phyloP scores from a whole-genome alignment of 306 rosid genomes.

The Ormosia emarginata region DNA sequence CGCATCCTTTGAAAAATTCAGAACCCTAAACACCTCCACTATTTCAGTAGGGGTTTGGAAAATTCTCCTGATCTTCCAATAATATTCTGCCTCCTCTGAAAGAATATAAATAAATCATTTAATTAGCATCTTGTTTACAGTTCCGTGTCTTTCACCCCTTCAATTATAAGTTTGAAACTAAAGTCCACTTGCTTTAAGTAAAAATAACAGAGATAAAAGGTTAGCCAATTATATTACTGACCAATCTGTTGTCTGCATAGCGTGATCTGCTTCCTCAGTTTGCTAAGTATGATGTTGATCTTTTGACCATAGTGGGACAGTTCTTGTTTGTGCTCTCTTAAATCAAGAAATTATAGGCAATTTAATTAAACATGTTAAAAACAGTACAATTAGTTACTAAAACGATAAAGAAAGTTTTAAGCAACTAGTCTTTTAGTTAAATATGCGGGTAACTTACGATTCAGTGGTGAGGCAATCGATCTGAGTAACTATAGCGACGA shows the following conservation, averaged over 20 bases:
- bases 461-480: conserved; percentile 47
- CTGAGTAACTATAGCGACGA: conserved; percentile 58
- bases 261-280: conserved; percentile 41
- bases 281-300: conserved; percentile 49
- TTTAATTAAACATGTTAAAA: too few species aligned
- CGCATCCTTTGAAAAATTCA: conserved; percentile 25
- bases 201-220: too few species aligned
- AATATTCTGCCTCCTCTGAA: conserved; percentile 24
- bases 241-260: conserved; percentile 46
- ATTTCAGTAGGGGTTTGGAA: conserved; percentile 44
- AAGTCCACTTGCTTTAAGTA: too few species aligned
- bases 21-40: conserved; percentile 29
- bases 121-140: neutral
- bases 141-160: neutral
- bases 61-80: conserved; percentile 7
- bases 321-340: conserved; percentile 42
- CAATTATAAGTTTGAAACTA: too few species aligned
- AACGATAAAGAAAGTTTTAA: too few species aligned
- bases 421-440: too few species aligned
- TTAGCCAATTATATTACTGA: neutral
- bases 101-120: neutral
- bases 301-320: conserved; percentile 59
- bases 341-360: neutral
- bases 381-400: too few species aligned
- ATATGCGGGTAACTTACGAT: conserved; percentile 29